These are phyloP conservation scores for Septoria petroselini DNA, from an alignment of 2,329 filamentous ascomycete genomes.

Conservation along the genomic window DNA sequence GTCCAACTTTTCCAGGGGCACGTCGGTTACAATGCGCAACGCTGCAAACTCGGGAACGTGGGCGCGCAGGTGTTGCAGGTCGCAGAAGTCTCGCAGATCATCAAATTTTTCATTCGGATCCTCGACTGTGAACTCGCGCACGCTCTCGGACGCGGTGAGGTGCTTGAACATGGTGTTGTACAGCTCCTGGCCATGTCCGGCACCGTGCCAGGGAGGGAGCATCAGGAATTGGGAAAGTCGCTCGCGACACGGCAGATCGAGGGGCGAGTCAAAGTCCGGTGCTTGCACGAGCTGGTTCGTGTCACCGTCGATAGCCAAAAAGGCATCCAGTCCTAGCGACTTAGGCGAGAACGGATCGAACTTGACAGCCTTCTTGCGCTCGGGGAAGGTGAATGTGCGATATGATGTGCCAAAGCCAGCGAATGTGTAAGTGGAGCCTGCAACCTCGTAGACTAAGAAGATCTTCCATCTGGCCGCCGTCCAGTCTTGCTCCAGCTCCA, in stretches of 20 bases:
- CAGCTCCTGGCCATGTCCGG: constrained; percentile 73
- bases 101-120: constrained; percentile 88
- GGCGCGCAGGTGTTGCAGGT: constrained; percentile 62
- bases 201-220: constrained; percentile 78
- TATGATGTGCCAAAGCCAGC: constrained; percentile 90
- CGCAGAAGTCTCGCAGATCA: constrained; percentile 71
- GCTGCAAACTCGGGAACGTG: constrained; percentile 37
- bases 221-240: constrained; percentile 93
- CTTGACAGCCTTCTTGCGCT: constrained; percentile 27
- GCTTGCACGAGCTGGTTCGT: constrained; percentile 21
- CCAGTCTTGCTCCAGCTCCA: constrained; percentile 69
- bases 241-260: constrained; percentile 68
- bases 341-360: constrained; percentile 27
- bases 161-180: constrained; percentile 78
- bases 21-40: constrained; percentile 50
- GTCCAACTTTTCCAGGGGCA: constrained; percentile 52
- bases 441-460: constrained; percentile 63
- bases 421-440: constrained; percentile 66
- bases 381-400: constrained; percentile 60
- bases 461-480: constrained; percentile 80
- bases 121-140: constrained; percentile 85
- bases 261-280: constrained; percentile 45
- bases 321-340: constrained; percentile 25
- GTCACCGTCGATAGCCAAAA: constrained; percentile 32
- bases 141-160: constrained; percentile 59